Base-by-base conservation (phyloP, 2,329 filamentous ascomycete genomes). In the Aureobasidium melanogenum region DNA sequence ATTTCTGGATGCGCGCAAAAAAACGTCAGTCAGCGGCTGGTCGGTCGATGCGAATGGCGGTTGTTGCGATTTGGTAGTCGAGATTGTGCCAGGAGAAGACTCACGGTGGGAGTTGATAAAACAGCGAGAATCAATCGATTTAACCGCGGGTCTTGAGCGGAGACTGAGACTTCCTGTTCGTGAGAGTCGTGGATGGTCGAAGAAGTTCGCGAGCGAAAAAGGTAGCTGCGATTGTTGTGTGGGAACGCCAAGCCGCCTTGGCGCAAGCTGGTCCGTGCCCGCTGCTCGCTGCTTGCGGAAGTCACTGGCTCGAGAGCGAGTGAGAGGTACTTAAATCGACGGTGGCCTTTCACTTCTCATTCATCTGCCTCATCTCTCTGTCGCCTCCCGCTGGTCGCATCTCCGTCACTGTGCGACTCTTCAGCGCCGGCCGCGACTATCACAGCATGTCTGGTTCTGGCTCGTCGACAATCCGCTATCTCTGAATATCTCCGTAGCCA, bases 101-200 rank as follows among this genome's bases (percentile, higher is more conserved):
- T 60, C 64, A 70, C 66, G 66, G 63, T 67, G 39, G 46, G 48
- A 55, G 64, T 66, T 62, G 60, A 46, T 67, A 70, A 86, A 91
- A 92, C 88, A 88, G 83, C 24, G 89, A 92, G 88, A 88, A 82
- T 91, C 93, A 97, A 97, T 97, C 93, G 86, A 88, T 96, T 97
- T 96, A 96, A 97, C 93, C 93, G 91, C 89, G 78, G 89, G 52
- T 65, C 44, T 87, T 84, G 46, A 64, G 88, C 92, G 93, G 93
- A 96, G 93, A 97, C 93, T 97, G 93, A 95, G 84, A 88, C 91
- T 91, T 94, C 90, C 94, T 90, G 84, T 90, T 84, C 61, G 63
- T 43, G 73, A 51, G 72, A 38, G 43, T 47, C 48, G 48, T 24
- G 50, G 15, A 26, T 39, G 22, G 12, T 15, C 12, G 14, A 24